Base-by-base conservation (phyloP, 768 basidiomycete species). In the Boletus barrowsii region DNA sequence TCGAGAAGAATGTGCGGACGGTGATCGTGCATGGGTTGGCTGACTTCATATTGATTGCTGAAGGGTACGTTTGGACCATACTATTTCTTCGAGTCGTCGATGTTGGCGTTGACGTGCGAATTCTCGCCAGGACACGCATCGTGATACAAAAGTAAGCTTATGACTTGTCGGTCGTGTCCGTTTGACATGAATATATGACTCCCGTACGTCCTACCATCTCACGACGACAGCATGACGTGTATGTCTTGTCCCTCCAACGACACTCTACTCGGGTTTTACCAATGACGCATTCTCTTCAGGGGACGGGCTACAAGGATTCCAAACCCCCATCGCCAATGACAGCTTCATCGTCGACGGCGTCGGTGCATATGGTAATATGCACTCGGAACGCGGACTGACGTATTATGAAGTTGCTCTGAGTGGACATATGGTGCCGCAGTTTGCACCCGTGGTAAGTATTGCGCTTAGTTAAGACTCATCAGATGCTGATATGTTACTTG, bases 351-450 rank as follows among this genome's bases (percentile, higher is more conserved):
- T 90, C 49, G 84, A 87, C 52, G 85, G 83, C 17, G 75, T 88
- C 42, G 88, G 88, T 26, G 77, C 87, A 4, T 73, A 83, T 26
- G 88, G 88, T 0, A 85, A 72, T 2, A 72, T 79, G 54, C 87
- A 89, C 55, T 72, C 75, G 15, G 89, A 90, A 63, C 81, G 88
- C 40, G 81, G 82, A 11, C 66, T 90, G 59, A 83, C 87, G 0
- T 89, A 83, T 57, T 73, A 77, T 30, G 88, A 91, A 62, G 80
- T 91, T 20, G 75, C 60, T 22, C 76, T 88, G 9, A 83, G 83
- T 58, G 88, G 88, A 15, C 88, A 90, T 58, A 90, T 90, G 88
- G 68, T 88, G 3, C 86, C 86, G 5, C 82, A 84, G 70, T 87
- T 81, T 65, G 79, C 84, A 17, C 86, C 86, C 2, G 66, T 71